phyloP scores from a whole-genome alignment of 2,329 filamentous ascomycete genomes.

The Phialophora expanda region DNA sequence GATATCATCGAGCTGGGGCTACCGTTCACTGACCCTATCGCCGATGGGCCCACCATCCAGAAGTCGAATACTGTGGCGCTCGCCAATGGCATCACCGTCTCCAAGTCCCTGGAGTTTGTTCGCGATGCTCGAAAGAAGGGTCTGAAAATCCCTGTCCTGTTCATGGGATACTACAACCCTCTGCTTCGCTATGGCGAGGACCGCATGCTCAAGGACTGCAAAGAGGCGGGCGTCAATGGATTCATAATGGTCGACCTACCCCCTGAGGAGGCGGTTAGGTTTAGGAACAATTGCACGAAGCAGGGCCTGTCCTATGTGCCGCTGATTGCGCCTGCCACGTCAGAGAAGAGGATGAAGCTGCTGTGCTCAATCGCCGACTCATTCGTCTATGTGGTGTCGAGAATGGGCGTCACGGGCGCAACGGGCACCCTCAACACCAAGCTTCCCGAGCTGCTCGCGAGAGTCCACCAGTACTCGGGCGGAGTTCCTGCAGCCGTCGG shows the following conservation, averaged over 20 bases:
- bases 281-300: slow-evolving; percentile 80
- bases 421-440: slow-evolving; percentile 79
- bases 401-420: slow-evolving; percentile 95
- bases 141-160: slow-evolving; percentile 78
- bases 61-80: slow-evolving; percentile 91
- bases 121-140: slow-evolving; percentile 77
- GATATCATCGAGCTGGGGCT: slow-evolving; percentile 95
- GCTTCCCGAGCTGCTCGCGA: slow-evolving; percentile 78
- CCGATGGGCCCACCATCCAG: slow-evolving; percentile 96
- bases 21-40: slow-evolving; percentile 97
- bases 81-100: slow-evolving; percentile 83
- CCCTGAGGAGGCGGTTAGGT: slow-evolving; percentile 91
- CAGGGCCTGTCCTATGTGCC: slow-evolving; percentile 91
- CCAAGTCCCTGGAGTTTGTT: slow-evolving; percentile 80
- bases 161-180: slow-evolving; percentile 99
- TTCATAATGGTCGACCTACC: slow-evolving; percentile 97
- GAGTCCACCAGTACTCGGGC: slow-evolving; percentile 90
- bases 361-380: slow-evolving; percentile 97
- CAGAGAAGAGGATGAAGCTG: slow-evolving; percentile 89
- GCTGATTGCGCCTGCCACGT: slow-evolving; percentile 93
- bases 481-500: slow-evolving; percentile 90
- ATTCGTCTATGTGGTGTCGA: slow-evolving; percentile 97
- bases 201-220: slow-evolving; percentile 80
- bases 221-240: slow-evolving; percentile 84
- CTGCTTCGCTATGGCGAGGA: slow-evolving; percentile 94